Conservation (phyloP, 2,329 filamentous ascomycete genomes). For the Penicillium concentricum region DNA sequence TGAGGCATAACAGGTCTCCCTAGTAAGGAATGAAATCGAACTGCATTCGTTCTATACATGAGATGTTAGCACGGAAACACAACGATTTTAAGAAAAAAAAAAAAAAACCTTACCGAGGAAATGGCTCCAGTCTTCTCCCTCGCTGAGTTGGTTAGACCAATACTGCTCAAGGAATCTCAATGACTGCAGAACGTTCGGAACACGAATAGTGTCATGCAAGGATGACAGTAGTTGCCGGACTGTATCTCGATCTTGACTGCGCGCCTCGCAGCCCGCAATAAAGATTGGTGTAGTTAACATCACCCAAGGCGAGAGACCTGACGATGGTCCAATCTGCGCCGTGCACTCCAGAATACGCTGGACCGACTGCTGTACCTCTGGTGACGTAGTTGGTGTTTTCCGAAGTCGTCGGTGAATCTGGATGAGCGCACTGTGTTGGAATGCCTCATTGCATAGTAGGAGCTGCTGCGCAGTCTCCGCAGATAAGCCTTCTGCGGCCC, state of each 20-base stretch:
- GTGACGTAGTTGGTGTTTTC: slow-evolving; percentile 30
- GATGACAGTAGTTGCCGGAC: slow-evolving; percentile 34
- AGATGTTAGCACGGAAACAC: slow-evolving; percentile 7
- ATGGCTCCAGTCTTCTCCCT: slow-evolving; percentile 41
- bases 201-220: slow-evolving; percentile 41
- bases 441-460: slow-evolving; percentile 43
- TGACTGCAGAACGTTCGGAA: slow-evolving; percentile 44
- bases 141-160: slow-evolving; percentile 33
- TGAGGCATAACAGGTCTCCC: slow-evolving; percentile 10
- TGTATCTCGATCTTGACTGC: slow-evolving; percentile 36
- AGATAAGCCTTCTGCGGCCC: slow-evolving; percentile 34
- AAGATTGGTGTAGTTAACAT: slow-evolving; percentile 46
- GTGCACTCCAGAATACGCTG: slow-evolving; percentile 42
- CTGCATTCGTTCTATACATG: slow-evolving; percentile 31
- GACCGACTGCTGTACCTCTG: slow-evolving; percentile 37
- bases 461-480: slow-evolving; percentile 37
- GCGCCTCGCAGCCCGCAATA: slow-evolving; percentile 44
- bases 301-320: slow-evolving; percentile 43
- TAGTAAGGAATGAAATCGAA: slow-evolving; percentile 34
- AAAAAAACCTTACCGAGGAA: slow-evolving; percentile 35
- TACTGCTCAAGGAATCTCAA: slow-evolving; percentile 43
- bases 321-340: slow-evolving; percentile 38
- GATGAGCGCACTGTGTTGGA: slow-evolving; percentile 45
- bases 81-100: not conserved
- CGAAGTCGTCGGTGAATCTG: slow-evolving; percentile 43